Base-by-base conservation (phyloP, 129 eudicot species). In the Flaveria trinervia region DNA sequence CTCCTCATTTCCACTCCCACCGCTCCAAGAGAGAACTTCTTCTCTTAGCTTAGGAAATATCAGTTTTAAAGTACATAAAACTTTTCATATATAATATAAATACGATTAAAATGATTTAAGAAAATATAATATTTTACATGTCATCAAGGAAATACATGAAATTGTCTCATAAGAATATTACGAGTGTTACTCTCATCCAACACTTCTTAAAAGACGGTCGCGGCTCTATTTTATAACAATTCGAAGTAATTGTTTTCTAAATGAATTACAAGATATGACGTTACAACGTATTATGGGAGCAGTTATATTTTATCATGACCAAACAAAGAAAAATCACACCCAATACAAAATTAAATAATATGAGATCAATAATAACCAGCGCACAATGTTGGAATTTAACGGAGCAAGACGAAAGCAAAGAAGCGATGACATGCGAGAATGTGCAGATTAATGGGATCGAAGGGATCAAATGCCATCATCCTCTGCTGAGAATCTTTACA, bases 401-500 rank as follows among this genome's bases (percentile, higher is more conserved):
- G 68, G 12, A 62, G 45, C 44, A 62, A 49, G 14, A 49, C 54
- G 16, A 49, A 8, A 45, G 50, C 13, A 45, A 25, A 4, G 3
- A 61, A 61, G 18, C 15, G 43, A 14, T 5, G 68, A 26, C 18
- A 59, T 59, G 65, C 36, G 65, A 56, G 28, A 56, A 57, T 57
- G 65, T 57, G 65, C 65, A 57, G 64, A 56, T 3, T 7, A 7
- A 11, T 56, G 65, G 36, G 62, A 59, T 59, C 65, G 41, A 44
- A 26, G 43, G 64, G 64, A 57, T 20, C 33, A 57, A 57, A 57
- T 57, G 44, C 68, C 43, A 62, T 62, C 68, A 55, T 17, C 61
- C 26, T 55, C 61, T n/a, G 28, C 28, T 20, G 0, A 16, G 22
- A 62, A 62, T 62, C 68, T 62, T 62, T 62, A 28, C 68, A 28